These are phyloP conservation scores for Helotiales sp. DNA, from an alignment of 2,329 filamentous ascomycete species.

Conservation along the genomic window DNA sequence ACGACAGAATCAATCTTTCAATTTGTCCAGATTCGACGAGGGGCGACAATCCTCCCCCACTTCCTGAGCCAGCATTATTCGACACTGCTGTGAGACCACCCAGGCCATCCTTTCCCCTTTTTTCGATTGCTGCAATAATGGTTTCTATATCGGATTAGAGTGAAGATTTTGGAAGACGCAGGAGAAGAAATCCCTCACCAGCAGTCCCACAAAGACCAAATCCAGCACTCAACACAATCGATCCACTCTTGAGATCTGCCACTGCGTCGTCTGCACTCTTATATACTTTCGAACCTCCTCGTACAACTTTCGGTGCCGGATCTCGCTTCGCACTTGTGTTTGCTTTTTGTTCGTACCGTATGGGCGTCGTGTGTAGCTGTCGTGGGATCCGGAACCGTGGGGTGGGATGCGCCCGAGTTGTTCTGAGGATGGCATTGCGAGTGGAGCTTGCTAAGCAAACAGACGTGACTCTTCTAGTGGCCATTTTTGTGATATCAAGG, in stretches of 20 bases:
- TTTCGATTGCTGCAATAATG: constrained; percentile 70
- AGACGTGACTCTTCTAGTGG: constrained; percentile 31
- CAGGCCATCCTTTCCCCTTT: constrained; percentile 58
- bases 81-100: constrained; percentile 74
- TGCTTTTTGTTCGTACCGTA: constrained; percentile 30
- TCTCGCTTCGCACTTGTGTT: constrained; percentile 34
- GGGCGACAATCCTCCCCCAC: constrained; percentile 69
- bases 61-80: constrained; percentile 78
- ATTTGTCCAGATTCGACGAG: constrained; percentile 74
- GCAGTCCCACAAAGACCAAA: constrained; percentile 84
- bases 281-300: constrained; percentile 37
- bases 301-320: constrained; percentile 32
- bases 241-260: constrained; percentile 56
- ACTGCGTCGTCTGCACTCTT: constrained; percentile 39
- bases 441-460: constrained; percentile 26
- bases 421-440: constrained; percentile 14
- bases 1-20: constrained; percentile 73
- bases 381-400: constrained; percentile 16
- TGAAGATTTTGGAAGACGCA: neutral
- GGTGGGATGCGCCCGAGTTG: constrained; percentile 20
- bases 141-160: constrained; percentile 59
- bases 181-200: constrained; percentile 49
- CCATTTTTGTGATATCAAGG: constrained; percentile 22
- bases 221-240: constrained; percentile 74
- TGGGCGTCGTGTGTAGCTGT: constrained; percentile 27